phyloP scores from a whole-genome alignment of 352 stramenopile genomes.

The Phytophthora tentaculata region DNA sequence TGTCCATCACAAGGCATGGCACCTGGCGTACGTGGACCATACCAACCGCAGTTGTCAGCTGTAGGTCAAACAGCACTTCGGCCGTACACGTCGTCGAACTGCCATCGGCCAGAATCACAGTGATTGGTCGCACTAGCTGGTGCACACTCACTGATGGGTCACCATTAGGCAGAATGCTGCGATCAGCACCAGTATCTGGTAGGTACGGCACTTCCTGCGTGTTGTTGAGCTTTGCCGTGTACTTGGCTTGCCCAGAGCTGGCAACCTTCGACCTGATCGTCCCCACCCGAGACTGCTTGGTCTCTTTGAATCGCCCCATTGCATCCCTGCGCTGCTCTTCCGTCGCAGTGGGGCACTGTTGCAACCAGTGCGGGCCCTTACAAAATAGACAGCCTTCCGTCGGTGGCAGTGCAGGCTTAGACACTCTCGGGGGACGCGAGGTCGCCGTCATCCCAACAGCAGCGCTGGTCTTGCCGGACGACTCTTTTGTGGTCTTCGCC shows the following conservation, averaged over 20 bases:
- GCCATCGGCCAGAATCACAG: slow-evolving; percentile 8
- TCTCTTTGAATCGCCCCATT: neutral
- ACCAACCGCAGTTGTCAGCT: slow-evolving; percentile 14
- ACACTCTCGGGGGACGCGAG: too few relatives aligned
- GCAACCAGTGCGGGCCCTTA: slow-evolving; percentile 8
- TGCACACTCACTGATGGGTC: neutral
- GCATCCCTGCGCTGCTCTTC: neutral
- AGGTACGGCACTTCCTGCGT: neutral
- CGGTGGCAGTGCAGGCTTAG: neutral
- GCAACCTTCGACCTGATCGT: slow-evolving; percentile 7
- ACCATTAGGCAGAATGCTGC: slow-evolving; percentile 2
- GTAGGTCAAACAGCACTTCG: slow-evolving; percentile 7
- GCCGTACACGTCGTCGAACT: neutral
- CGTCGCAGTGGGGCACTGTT: slow-evolving; percentile 11
- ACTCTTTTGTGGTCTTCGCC: too few relatives aligned
- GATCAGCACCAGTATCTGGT: slow-evolving; percentile 9
- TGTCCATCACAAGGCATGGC: slow-evolving; percentile 3
- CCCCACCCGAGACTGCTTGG: neutral
- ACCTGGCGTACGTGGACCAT: slow-evolving; percentile 1
- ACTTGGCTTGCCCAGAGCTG: neutral
- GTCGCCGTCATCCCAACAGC: too few relatives aligned
- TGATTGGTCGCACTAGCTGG: neutral
- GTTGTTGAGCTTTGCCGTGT: slow-evolving; percentile 6
- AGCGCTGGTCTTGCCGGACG: too few relatives aligned
- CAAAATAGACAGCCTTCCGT: slow-evolving; percentile 10